phyloP scores from a whole-genome alignment of 1,284 basidiomycete genomes.

The Acaromyces ingoldii region DNA sequence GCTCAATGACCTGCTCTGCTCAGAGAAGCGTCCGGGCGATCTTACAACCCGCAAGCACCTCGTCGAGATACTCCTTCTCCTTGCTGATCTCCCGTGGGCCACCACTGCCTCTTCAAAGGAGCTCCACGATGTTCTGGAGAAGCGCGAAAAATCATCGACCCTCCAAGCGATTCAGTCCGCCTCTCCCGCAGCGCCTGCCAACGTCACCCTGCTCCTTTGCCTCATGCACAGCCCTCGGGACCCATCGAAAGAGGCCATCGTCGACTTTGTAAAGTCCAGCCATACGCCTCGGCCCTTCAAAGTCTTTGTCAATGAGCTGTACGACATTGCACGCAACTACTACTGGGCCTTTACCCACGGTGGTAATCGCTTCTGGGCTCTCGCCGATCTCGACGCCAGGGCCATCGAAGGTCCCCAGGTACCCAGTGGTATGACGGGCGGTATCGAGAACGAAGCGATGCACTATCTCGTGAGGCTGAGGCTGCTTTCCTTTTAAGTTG shows the following conservation, averaged over 20 bases:
- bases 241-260: constrained; percentile 31
- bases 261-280: constrained; percentile 76
- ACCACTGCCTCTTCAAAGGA: constrained; percentile 9
- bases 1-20: constrained; percentile 77
- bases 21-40: constrained; percentile 95
- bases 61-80: constrained; percentile 66
- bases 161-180: background rate
- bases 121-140: background rate
- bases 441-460: constrained; percentile 97
- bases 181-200: background rate
- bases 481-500: background rate
- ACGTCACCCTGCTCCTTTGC: constrained; percentile 18
- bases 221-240: constrained; percentile 36
- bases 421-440: constrained; percentile 95
- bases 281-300: constrained; percentile 82
- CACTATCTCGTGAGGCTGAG: constrained; percentile 77
- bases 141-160: constrained; percentile 2
- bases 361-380: constrained; percentile 81
- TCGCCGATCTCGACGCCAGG: constrained; percentile 72
- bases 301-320: constrained; percentile 80
- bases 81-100: constrained; percentile 19
- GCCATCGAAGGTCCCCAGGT: constrained; percentile 85
- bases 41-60: constrained; percentile 83
- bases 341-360: constrained; percentile 98
- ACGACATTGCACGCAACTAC: constrained; percentile 86